Percentiles rank a stretch among this genome's conserved stretches.
These are phyloP conservation scores for Mycena vitilis DNA, from an alignment of 768 basidiomycete genomes.

Conservation along the genomic window DNA sequence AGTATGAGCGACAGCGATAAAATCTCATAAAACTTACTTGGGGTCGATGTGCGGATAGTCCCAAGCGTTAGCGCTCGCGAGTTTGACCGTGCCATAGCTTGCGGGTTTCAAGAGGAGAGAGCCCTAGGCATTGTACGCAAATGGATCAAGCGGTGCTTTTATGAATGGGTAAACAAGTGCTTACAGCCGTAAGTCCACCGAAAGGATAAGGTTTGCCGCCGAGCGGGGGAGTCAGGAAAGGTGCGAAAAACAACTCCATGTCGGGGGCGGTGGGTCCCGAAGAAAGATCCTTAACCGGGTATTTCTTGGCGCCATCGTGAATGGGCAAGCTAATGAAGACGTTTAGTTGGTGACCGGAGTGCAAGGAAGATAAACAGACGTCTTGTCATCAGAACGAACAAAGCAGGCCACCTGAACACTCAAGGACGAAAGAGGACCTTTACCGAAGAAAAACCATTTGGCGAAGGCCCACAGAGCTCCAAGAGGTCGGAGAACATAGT, in stretches of 20 bases:
- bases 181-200: background rate
- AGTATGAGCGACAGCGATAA: background rate
- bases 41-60: slow-evolving; percentile 6
- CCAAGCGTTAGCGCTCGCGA: background rate
- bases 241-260: slow-evolving; percentile 4
- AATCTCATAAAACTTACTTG: background rate
- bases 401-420: slow-evolving; percentile 10
- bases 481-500: slow-evolving; percentile 1
- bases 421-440: slow-evolving; percentile 3
- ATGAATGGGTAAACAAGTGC: background rate
- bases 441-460: slow-evolving; percentile 5
- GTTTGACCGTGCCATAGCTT: slow-evolving; percentile 1
- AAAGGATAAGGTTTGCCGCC: background rate
- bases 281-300: background rate
- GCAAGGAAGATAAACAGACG: background rate
- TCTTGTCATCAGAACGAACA: slow-evolving; percentile 1
- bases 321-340: background rate
- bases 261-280: slow-evolving; percentile 1
- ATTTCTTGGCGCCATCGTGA: slow-evolving; percentile 6
- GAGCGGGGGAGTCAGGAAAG: slow-evolving; percentile 1
- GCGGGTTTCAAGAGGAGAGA: slow-evolving; percentile 5
- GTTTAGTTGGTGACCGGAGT: background rate
- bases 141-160: background rate
- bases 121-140: background rate
- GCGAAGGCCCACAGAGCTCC: background rate